Evolutionary conservation across 352 stramenopile genomes (phyloP).

Genomic region (Phytophthora podocarpi): DNA sequence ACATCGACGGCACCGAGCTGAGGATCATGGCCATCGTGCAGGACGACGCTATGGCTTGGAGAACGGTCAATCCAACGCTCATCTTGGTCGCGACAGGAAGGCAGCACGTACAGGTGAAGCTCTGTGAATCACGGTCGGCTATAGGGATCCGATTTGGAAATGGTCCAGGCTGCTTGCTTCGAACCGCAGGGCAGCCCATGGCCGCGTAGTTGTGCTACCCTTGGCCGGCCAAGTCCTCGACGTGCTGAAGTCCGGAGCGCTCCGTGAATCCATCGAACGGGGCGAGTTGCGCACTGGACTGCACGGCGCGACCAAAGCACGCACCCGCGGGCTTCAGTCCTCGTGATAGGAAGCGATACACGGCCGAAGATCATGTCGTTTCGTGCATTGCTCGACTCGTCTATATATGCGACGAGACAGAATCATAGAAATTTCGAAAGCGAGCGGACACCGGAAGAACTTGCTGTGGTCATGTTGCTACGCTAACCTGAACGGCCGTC

Average conservation of each 20-base stretch:
- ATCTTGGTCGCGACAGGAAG: slow-evolving; percentile 12
- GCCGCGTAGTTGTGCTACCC: too few species aligned
- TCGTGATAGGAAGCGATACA: slow-evolving; percentile 9
- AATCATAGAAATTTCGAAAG: too few species aligned
- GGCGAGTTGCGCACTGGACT: slow-evolving; percentile 1
- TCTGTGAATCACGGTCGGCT: slow-evolving; percentile 12
- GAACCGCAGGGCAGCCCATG: background rate
- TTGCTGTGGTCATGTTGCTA: too few species aligned
- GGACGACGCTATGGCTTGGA: slow-evolving; percentile 39
- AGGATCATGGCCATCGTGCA: slow-evolving; percentile 44
- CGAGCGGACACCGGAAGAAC: too few species aligned
- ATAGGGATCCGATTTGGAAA: slow-evolving; percentile 19
- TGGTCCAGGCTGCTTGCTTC: background rate
- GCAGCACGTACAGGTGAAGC: background rate
- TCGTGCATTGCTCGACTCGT: slow-evolving; percentile 22
- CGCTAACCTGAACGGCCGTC: too few species aligned
- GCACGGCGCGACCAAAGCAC: slow-evolving; percentile 12
- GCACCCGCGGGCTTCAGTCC: slow-evolving; percentile 10
- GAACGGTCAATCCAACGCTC: slow-evolving; percentile 24
- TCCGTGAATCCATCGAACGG: slow-evolving; percentile 9
- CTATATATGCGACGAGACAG: slow-evolving; percentile 28
- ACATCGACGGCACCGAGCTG: slow-evolving; percentile 30
- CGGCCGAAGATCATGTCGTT: too few species aligned
- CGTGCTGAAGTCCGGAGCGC: background rate
- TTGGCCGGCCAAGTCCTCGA: too few species aligned